Evolutionary conservation across 345 rosid species (phyloP).

Genomic region (Rhizophora mangle): DNA sequence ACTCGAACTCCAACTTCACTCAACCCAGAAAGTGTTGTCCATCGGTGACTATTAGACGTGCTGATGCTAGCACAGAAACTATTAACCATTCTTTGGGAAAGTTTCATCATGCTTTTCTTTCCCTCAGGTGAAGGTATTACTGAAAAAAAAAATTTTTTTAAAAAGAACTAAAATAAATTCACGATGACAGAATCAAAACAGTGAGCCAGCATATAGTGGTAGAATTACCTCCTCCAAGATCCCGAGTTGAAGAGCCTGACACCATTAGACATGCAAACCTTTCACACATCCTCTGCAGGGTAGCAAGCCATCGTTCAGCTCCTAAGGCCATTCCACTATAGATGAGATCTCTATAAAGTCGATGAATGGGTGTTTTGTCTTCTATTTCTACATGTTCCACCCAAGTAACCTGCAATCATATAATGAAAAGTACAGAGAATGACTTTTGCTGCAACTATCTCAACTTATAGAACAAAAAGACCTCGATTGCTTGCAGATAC

Average conservation of each 20-base stretch:
- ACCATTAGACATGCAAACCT: constrained; percentile 74
- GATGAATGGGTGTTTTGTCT: constrained; percentile 57
- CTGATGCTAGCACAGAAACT: constrained; percentile 78
- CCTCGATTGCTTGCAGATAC: constrained; percentile 10
- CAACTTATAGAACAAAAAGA: background rate
- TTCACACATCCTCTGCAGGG: constrained; percentile 84
- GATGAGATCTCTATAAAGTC: constrained; percentile 61
- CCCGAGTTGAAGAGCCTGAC: constrained; percentile 59
- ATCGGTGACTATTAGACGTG: constrained; percentile 63
- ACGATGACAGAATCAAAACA: background rate
- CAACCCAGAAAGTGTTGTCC: constrained; percentile 62
- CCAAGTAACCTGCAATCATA: constrained; percentile 72
- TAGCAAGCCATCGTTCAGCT: constrained; percentile 79
- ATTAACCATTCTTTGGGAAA: constrained; percentile 85
- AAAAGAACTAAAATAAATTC: background rate
- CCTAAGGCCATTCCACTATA: constrained; percentile 78
- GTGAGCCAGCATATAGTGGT: background rate
- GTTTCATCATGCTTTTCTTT: constrained; percentile 95
- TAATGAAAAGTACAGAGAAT: constrained; percentile 1
- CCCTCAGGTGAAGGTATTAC: constrained; percentile 84
- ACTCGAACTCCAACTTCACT: constrained; percentile 79
- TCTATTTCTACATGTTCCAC: constrained; percentile 83
- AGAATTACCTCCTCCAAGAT: constrained; percentile 70
- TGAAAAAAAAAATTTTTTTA: constrained; percentile 26
- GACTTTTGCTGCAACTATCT: background rate